Conservation (phyloP, 805 yeast species). For the Lachancea meyersii region DNA sequence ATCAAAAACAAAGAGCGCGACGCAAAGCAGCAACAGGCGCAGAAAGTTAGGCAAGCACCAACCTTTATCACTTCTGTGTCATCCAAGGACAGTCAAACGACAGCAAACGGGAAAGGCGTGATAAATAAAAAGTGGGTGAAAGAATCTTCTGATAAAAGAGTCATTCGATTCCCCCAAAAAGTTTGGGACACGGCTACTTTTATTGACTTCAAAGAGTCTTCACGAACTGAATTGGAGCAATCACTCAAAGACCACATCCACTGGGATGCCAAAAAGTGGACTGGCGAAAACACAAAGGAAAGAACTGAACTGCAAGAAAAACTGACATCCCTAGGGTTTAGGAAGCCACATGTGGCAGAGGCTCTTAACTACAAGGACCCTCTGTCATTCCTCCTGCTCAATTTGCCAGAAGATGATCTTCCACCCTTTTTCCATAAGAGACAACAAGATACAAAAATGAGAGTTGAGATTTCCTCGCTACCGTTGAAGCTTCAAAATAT, state of each 20-base stretch:
- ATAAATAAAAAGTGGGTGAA: constrained; percentile 1
- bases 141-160: constrained; percentile 7
- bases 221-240: constrained; percentile 57
- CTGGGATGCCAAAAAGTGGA: constrained; percentile 38
- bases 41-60: constrained; percentile 45
- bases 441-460: constrained; percentile 50
- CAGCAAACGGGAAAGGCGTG: neutral
- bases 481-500: constrained; percentile 45
- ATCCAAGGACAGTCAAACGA: neutral
- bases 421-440: constrained; percentile 59
- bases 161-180: constrained; percentile 38
- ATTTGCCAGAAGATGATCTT: constrained; percentile 90
- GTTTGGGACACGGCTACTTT: constrained; percentile 68
- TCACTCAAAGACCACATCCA: constrained; percentile 50
- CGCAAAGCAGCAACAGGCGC: constrained; percentile 42
- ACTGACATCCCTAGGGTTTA: constrained; percentile 55
- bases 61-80: constrained; percentile 36
- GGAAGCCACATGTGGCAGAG: constrained; percentile 62
- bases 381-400: constrained; percentile 55
- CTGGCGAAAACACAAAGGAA: constrained; percentile 10
- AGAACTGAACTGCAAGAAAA: constrained; percentile 23
- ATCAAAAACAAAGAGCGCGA: constrained; percentile 42
- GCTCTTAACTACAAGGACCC: constrained; percentile 54
- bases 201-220: constrained; percentile 59
- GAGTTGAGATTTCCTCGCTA: constrained; percentile 40